Evolutionary conservation across 345 rosid species (phyloP).

Genomic region (Barbarea vulgaris): DNA sequence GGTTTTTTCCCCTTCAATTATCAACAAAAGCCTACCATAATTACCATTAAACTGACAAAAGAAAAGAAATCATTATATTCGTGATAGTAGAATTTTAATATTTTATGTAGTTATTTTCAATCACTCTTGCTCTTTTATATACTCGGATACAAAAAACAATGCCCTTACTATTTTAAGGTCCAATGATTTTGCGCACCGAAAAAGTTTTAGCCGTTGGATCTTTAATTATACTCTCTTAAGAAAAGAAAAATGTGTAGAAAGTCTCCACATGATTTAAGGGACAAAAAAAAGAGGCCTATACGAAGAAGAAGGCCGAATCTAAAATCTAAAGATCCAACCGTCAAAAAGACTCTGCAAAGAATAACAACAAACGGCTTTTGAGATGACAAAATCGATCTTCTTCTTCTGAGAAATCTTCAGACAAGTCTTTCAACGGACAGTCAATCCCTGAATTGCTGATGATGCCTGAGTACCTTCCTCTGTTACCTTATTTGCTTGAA

Average conservation of each 20-base stretch:
- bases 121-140: too few species aligned
- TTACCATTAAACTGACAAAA: not conserved
- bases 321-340: conserved; percentile 12
- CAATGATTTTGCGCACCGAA: too few species aligned
- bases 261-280: not conserved
- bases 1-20: not conserved
- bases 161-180: too few species aligned
- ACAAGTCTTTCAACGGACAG: conserved; percentile 46
- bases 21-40: not conserved
- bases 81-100: too few species aligned
- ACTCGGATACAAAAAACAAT: too few species aligned
- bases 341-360: conserved; percentile 6
- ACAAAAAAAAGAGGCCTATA: not conserved
- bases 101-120: too few species aligned
- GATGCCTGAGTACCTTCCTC: conserved; percentile 64
- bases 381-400: not conserved
- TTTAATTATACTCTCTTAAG: not conserved
- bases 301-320: conserved; percentile 14
- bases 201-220: not conserved
- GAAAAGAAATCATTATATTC: not conserved
- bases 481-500: conserved; percentile 71
- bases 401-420: not conserved
- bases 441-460: conserved; percentile 51
- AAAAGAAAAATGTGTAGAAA: not conserved
- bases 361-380: not conserved